Base-by-base conservation (phyloP, 1,284 basidiomycete genomes). In the Tilletia horrida region DNA sequence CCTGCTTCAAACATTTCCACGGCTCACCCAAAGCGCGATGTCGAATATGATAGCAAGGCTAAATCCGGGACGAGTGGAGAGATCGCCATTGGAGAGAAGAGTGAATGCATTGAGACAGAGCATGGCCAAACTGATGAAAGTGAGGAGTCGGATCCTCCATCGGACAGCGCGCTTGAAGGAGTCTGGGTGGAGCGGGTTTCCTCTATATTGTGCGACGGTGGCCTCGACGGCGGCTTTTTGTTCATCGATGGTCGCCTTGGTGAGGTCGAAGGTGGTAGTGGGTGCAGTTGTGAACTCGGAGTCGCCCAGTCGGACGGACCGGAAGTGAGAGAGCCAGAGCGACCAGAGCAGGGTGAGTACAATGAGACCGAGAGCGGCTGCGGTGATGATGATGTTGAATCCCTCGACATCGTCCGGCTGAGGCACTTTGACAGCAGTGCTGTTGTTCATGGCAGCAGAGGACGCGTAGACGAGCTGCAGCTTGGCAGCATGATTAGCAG, bases 51-150 rank as follows among this genome's bases (percentile, higher is more conserved):
- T 23, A 7, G 52, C 52, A 4, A 25, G 13, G 23, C 25, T 7
- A 21, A 55, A 55, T 2, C 52, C 52, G 7, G 18, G 13, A 18
- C 52, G 52, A 8, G 23, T 55, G n/a, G 52, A 4, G 6, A 55
- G 21, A 29, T 14, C 8, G n/a, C 52, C 52, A 6, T 29, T 55
- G 23, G 14, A 25, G 14, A 29, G 27, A 3, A 29, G 27, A 18
- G 52, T 55, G 23, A 48, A 48, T 48, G 47, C 47, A 48, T 48
- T 48, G 18, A 55, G 13, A 21, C 52, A 23, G 52, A 55, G n/a
- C 52, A 29, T 29, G 52, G 7, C 23, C n/a, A 55, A 21, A 7
- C n/a, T 16, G 52, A 27, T 18, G 27, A 55, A 25, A 3, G 27
- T 16, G 27, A 55, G 52, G 27, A 55, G 23, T 14, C 52, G 52